A percentile compares a stretch with the other conserved stretches of the same genome.
These are phyloP conservation scores for Cymodocea nodosa DNA, from an alignment of 116 monocot species.

Conservation along the genomic window DNA sequence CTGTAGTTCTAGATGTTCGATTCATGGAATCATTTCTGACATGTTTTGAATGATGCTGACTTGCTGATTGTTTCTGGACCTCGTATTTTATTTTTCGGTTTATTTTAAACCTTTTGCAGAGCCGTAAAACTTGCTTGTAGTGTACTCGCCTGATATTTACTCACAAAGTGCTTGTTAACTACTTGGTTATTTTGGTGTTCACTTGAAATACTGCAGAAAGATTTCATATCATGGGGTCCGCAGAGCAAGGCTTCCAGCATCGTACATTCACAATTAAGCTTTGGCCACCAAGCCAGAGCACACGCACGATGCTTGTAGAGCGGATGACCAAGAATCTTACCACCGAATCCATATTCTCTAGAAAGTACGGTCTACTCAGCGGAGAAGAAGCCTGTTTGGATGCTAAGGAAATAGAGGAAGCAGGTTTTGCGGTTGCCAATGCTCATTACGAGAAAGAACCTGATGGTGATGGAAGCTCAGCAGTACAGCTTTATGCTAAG, in stretches of 20 bases:
- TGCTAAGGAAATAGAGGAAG: slow-evolving; percentile 53
- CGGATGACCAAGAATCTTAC: slow-evolving; percentile 71
- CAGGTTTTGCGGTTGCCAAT: slow-evolving; percentile 38
- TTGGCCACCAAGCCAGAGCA: slow-evolving; percentile 69
- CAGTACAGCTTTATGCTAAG: slow-evolving; percentile 77
- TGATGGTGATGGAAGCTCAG: slow-evolving; percentile 83
- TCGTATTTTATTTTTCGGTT: neutral
- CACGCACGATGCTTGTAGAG: slow-evolving; percentile 56
- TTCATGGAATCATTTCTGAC: too few relatives aligned
- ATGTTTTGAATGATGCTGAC: too few relatives aligned
- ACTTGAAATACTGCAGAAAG: neutral
- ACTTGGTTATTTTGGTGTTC: too few relatives aligned
- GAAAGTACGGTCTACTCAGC: slow-evolving; percentile 47
- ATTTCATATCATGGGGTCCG: neutral
- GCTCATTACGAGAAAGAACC: slow-evolving; percentile 47
- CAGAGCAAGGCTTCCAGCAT: slow-evolving; percentile 15
- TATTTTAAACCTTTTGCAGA: neutral
- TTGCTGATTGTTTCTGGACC: too few relatives aligned
- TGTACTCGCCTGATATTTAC: neutral
- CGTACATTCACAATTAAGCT: slow-evolving; percentile 62
- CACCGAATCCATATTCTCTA: slow-evolving; percentile 60
- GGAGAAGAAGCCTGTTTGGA: slow-evolving; percentile 45
- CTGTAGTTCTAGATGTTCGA: too few relatives aligned
- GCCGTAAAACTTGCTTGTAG: neutral
- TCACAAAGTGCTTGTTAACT: neutral